phyloP scores from a whole-genome alignment of 1,139 yeast genomes.

The Casaregolazyma suthepensis region DNA sequence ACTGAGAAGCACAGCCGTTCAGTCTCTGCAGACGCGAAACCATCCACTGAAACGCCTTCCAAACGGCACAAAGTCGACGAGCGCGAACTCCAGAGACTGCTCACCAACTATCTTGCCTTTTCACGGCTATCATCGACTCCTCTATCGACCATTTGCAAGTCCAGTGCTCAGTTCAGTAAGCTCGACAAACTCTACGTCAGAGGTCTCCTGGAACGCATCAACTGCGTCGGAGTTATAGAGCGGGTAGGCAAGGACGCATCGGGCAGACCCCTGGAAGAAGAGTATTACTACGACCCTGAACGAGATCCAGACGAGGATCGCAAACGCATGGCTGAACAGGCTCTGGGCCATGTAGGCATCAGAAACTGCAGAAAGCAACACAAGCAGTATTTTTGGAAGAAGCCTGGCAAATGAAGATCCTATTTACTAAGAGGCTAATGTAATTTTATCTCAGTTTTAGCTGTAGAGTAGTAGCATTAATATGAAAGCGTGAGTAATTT shows the following conservation, averaged over 20 bases:
- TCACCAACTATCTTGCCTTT: conserved; percentile 82
- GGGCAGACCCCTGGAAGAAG: conserved; percentile 88
- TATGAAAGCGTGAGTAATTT: background rate
- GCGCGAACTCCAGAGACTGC: conserved; percentile 52
- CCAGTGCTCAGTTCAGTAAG: conserved; percentile 32
- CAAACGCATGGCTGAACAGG: conserved; percentile 58
- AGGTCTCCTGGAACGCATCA: conserved; percentile 39
- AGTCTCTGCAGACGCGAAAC: background rate
- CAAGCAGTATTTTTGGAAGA: conserved; percentile 51
- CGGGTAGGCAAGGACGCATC: conserved; percentile 95
- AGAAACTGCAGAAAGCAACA: conserved; percentile 90
- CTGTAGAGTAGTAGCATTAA: background rate
- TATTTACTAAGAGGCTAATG: background rate
- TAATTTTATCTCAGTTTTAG: background rate
- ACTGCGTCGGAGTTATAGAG: conserved; percentile 74
- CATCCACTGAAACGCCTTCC: background rate
- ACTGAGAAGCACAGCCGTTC: background rate
- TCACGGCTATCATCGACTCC: conserved; percentile 87
- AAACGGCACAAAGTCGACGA: conserved; percentile 18
- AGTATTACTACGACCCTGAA: conserved; percentile 84
- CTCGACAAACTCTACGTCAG: conserved; percentile 31
- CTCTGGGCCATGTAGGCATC: conserved; percentile 69
- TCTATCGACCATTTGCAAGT: conserved; percentile 55
- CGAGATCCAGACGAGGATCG: conserved; percentile 69
- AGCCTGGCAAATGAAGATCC: conserved; percentile 21